Conservation (phyloP, 768 basidiomycete genomes). For the Lentinula boryana region DNA sequence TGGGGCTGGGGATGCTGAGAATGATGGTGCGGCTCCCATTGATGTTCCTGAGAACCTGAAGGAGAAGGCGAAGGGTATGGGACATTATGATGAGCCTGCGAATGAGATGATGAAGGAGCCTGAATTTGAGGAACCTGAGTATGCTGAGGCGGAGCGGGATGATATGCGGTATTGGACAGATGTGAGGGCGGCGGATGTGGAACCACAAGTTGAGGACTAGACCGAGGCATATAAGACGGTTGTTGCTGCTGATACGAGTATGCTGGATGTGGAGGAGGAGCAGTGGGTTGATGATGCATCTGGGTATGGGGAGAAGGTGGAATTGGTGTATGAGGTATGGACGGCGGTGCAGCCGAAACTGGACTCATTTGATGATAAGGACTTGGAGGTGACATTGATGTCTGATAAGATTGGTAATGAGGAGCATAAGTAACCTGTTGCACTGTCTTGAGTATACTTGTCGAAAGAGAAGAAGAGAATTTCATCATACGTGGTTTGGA, state of each 20-base stretch:
- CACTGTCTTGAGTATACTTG: background rate
- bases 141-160: constrained; percentile 35
- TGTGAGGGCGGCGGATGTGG: constrained; percentile 14
- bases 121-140: constrained; percentile 18
- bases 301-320: constrained; percentile 35
- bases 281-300: constrained; percentile 29
- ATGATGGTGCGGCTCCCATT: constrained; percentile 21
- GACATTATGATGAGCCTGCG: constrained; percentile 29
- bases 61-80: constrained; percentile 41
- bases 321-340: constrained; percentile 19
- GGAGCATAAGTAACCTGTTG: constrained; percentile 31
- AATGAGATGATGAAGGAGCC: constrained; percentile 26
- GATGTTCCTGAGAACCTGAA: constrained; percentile 31
- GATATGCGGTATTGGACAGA: constrained; percentile 26
- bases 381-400: constrained; percentile 25
- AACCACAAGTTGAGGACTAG: constrained; percentile 24
- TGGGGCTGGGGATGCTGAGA: constrained; percentile 23
- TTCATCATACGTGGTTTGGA: constrained; percentile 40
- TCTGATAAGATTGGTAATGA: constrained; percentile 37
- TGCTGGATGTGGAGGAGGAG: constrained; percentile 27
- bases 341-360: constrained; percentile 19
- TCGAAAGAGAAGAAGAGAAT: constrained; percentile 6
- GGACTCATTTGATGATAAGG: constrained; percentile 25
- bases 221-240: constrained; percentile 22
- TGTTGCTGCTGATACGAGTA: constrained; percentile 25